These are phyloP conservation scores for Lipomyces yamadae DNA, from an alignment of 805 yeast genomes.

Conservation along the genomic window DNA sequence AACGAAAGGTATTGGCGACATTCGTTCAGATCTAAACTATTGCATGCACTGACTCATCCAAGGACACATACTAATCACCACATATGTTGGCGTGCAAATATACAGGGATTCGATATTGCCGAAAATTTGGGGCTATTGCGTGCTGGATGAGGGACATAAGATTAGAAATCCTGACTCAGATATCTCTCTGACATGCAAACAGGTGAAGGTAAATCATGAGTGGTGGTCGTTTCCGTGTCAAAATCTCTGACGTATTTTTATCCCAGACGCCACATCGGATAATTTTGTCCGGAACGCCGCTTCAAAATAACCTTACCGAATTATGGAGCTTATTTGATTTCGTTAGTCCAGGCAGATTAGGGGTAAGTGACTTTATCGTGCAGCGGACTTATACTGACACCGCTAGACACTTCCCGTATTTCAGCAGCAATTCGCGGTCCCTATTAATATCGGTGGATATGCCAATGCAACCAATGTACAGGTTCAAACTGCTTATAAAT, in stretches of 20 bases:
- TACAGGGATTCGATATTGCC: slow-evolving; percentile 69
- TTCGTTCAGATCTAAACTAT: neutral
- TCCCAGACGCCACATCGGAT: slow-evolving; percentile 72
- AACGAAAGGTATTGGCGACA: slow-evolving; percentile 5
- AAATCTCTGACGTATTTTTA: neutral
- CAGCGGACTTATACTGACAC: neutral
- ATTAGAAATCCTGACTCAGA: slow-evolving; percentile 93
- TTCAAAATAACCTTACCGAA: slow-evolving; percentile 89
- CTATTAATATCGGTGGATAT: slow-evolving; percentile 96
- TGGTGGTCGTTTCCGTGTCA: too few species aligned
- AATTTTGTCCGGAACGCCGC: slow-evolving; percentile 94
- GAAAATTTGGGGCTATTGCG: slow-evolving; percentile 84
- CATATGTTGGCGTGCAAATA: slow-evolving; percentile 82
- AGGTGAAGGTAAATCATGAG: slow-evolving; percentile 51
- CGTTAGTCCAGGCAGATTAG: slow-evolving; percentile 90
- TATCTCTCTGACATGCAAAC: slow-evolving; percentile 83
- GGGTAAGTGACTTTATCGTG: slow-evolving; percentile 44
- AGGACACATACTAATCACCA: slow-evolving; percentile 88
- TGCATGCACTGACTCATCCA: slow-evolving; percentile 30
- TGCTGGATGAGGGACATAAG: slow-evolving; percentile 95
- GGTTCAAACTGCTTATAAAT: slow-evolving; percentile 93
- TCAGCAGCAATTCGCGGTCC: slow-evolving; percentile 87
- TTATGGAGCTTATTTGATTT: slow-evolving; percentile 96
- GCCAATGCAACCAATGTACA: slow-evolving; percentile 96
- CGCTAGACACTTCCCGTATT: slow-evolving; percentile 80